These are phyloP conservation scores for Arabis hirsuta DNA, from an alignment of 345 rosid species.

Conservation along the genomic window DNA sequence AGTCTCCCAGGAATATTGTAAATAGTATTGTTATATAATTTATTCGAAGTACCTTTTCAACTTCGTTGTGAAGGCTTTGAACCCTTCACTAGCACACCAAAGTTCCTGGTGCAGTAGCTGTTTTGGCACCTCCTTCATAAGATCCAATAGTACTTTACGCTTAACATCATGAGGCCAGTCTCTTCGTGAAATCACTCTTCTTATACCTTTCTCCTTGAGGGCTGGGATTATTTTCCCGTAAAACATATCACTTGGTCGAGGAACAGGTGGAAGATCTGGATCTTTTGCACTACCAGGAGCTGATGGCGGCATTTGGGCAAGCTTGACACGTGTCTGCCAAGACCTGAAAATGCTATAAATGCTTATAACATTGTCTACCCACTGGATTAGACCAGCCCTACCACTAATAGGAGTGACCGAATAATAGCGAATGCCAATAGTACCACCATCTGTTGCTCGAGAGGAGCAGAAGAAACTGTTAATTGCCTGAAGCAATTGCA, in stretches of 20 bases:
- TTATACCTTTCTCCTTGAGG: slow-evolving; percentile 92
- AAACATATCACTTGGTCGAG: slow-evolving; percentile 97
- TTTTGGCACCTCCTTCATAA: slow-evolving; percentile 86
- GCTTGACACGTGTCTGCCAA: slow-evolving; percentile 84
- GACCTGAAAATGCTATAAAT: slow-evolving; percentile 85
- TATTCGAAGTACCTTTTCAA: slow-evolving; percentile 62
- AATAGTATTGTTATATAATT: slow-evolving; percentile 7
- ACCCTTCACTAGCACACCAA: slow-evolving; percentile 98
- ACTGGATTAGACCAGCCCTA: slow-evolving; percentile 91
- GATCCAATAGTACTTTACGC: slow-evolving; percentile 88
- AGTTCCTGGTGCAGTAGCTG: slow-evolving; percentile 91
- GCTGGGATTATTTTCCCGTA: slow-evolving; percentile 98
- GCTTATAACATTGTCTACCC: slow-evolving; percentile 91
- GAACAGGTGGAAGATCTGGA: slow-evolving; percentile 71
- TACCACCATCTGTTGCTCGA: slow-evolving; percentile 53
- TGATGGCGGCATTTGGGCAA: slow-evolving; percentile 61
- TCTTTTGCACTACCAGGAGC: slow-evolving; percentile 59
- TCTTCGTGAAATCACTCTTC: slow-evolving; percentile 90
- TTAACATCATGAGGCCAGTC: slow-evolving; percentile 99
- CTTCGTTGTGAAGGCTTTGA: slow-evolving; percentile 83
- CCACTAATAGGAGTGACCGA: slow-evolving; percentile 95
- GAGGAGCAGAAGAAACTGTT: slow-evolving; percentile 71
- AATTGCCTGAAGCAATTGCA: slow-evolving; percentile 92
- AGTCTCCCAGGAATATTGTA: neutral
- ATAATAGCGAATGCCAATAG: slow-evolving; percentile 73